Evolutionary conservation across 225 moss, liverwort and hornwort genomes (phyloP).

Genomic region (Neckera pumila): DNA sequence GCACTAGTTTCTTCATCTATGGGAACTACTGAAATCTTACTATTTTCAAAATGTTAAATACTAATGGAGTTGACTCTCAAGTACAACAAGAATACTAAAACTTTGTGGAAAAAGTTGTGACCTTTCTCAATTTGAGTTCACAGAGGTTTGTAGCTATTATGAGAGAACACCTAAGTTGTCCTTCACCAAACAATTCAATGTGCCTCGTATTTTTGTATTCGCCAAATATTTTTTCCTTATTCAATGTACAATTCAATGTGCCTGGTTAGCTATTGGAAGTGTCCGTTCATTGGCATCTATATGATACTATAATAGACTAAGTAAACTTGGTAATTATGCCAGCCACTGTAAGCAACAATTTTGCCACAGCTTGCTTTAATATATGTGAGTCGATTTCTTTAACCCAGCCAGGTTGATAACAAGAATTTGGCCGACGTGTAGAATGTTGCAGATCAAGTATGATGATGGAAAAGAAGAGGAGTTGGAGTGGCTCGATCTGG

Average conservation of each 20-base stretch:
- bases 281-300: not conserved
- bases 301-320: not conserved
- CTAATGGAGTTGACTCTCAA: not conserved
- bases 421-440: not conserved
- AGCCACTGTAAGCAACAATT: not conserved
- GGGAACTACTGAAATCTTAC: not conserved
- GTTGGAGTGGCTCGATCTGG: conserved; percentile 39
- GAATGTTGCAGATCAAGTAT: conserved; percentile 25
- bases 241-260: not conserved
- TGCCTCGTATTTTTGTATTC: not conserved
- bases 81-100: not conserved
- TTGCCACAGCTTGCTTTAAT: not conserved
- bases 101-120: not conserved
- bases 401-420: not conserved
- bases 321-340: not conserved
- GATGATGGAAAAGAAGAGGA: conserved; percentile 23
- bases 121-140: not conserved
- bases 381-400: not conserved
- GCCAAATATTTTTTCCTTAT: not conserved
- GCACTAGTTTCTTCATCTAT: not conserved
- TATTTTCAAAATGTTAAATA: fast-evolving
- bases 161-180: not conserved
- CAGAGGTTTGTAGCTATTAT: not conserved
- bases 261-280: not conserved
- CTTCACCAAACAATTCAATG: too few species aligned